phyloP scores from a whole-genome alignment of 2,329 filamentous ascomycete species.

The Phaeosphaeriaceae sp. region DNA sequence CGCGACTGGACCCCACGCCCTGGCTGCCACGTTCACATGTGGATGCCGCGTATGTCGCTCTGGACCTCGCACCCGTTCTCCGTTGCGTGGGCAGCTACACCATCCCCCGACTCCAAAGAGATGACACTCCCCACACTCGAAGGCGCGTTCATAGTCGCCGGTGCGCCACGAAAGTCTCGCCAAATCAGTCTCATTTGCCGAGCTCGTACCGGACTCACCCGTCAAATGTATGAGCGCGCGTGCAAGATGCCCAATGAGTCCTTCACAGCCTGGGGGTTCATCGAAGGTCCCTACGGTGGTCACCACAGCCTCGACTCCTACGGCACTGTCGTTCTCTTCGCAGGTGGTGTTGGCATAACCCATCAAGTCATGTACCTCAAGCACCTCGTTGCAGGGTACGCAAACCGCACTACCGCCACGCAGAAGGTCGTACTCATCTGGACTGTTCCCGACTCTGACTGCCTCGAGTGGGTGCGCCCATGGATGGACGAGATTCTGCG shows the following conservation, averaged over 20 bases:
- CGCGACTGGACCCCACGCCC: slow-evolving; percentile 61
- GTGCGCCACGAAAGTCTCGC: slow-evolving; percentile 40
- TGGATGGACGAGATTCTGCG: slow-evolving; percentile 72
- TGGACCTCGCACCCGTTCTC: slow-evolving; percentile 59
- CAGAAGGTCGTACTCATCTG: slow-evolving; percentile 77
- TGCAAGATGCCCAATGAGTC: slow-evolving; percentile 65
- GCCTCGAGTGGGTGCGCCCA: slow-evolving; percentile 67
- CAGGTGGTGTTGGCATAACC: slow-evolving; percentile 81
- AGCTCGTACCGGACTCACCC: slow-evolving; percentile 76
- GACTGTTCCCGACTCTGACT: slow-evolving; percentile 76
- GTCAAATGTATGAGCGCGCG: slow-evolving; percentile 72
- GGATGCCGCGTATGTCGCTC: slow-evolving; percentile 58
- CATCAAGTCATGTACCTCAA: slow-evolving; percentile 79
- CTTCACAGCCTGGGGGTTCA: slow-evolving; percentile 69
- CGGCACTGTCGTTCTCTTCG: slow-evolving; percentile 79
- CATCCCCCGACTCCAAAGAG: slow-evolving; percentile 39
- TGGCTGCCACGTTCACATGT: slow-evolving; percentile 67
- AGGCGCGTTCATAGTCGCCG: slow-evolving; percentile 28
- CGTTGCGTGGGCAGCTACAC: slow-evolving; percentile 55
- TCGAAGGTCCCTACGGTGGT: slow-evolving; percentile 80
- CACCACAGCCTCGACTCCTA: slow-evolving; percentile 75
- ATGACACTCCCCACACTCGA: slow-evolving; percentile 44
- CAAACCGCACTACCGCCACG: slow-evolving; percentile 72
- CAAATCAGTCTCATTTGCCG: slow-evolving; percentile 75
- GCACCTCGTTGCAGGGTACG: slow-evolving; percentile 72